Percentiles rank a stretch among this genome's conserved stretches.
These are phyloP conservation scores for Sporothrix globosa DNA, from an alignment of 2,329 filamentous ascomycete species.

Conservation along the genomic window DNA sequence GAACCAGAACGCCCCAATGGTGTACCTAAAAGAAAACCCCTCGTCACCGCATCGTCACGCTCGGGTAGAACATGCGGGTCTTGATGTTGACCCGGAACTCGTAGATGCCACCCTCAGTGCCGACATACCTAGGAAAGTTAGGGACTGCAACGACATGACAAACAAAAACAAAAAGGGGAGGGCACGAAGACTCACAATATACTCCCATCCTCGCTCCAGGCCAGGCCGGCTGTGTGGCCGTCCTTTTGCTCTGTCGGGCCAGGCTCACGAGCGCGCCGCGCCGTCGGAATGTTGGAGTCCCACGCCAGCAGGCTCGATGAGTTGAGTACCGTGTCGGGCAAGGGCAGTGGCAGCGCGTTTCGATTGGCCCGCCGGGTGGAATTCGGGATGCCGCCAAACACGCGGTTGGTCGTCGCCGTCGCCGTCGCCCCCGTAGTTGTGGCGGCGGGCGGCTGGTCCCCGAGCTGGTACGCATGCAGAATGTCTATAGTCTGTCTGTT, in stretches of 20 bases:
- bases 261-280: slow-evolving; percentile 33
- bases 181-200: slow-evolving; percentile 54
- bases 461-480: slow-evolving; percentile 28
- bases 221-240: slow-evolving; percentile 64
- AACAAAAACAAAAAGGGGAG: slow-evolving; percentile 29
- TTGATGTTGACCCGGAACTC: slow-evolving; percentile 70
- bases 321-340: slow-evolving; percentile 42
- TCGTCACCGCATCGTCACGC: slow-evolving; percentile 55
- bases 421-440: background rate
- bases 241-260: slow-evolving; percentile 59
- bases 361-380: background rate
- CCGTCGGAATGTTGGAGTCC: slow-evolving; percentile 34
- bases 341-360: background rate
- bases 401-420: background rate
- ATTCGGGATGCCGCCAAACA: background rate
- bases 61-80: slow-evolving; percentile 62
- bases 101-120: slow-evolving; percentile 73
- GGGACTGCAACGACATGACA: slow-evolving; percentile 34
- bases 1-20: background rate
- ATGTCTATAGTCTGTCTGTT: slow-evolving; percentile 21
- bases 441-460: background rate
- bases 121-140: slow-evolving; percentile 56
- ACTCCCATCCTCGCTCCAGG: slow-evolving; percentile 65
- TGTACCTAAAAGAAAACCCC: background rate
- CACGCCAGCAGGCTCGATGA: slow-evolving; percentile 42